Conservation (phyloP, 164 flowering plant species). For the Magnolia officinalis region DNA sequence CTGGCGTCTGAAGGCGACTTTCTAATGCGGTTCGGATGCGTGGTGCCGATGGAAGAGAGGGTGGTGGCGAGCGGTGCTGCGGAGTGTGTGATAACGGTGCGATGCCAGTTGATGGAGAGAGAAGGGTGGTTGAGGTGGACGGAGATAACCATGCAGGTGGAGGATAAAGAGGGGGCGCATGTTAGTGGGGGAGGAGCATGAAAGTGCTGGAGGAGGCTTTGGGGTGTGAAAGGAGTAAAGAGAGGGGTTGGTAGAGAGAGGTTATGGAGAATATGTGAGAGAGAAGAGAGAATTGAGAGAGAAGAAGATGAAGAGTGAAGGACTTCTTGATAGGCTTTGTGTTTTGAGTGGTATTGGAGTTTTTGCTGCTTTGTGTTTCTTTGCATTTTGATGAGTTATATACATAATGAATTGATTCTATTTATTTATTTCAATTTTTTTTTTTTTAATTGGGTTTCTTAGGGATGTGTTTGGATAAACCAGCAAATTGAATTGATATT, state of each 20-base stretch:
- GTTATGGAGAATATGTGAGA: slow-evolving; percentile 9
- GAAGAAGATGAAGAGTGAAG: slow-evolving; percentile 16
- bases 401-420: neutral
- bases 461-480: neutral
- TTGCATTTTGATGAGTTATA: neutral
- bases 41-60: slow-evolving; percentile 16
- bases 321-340: slow-evolving; percentile 19
- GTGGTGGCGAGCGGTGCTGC: slow-evolving; percentile 10
- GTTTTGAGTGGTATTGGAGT: slow-evolving; percentile 15
- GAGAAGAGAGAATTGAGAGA: slow-evolving; percentile 17
- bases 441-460: neutral
- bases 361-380: slow-evolving; percentile 4
- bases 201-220: slow-evolving; percentile 24
- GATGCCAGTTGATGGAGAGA: slow-evolving; percentile 14
- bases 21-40: slow-evolving; percentile 23
- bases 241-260: slow-evolving; percentile 11
- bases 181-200: slow-evolving; percentile 17
- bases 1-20: slow-evolving; percentile 21
- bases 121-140: slow-evolving; percentile 15
- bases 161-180: slow-evolving; percentile 25
- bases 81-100: slow-evolving; percentile 22
- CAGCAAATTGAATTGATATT: no score
- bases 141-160: slow-evolving; percentile 26
- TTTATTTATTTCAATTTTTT: neutral
- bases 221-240: slow-evolving; percentile 8